Conservation (phyloP, 2,329 filamentous ascomycete genomes). For the Sclerotinia sclerotiorum region DNA sequence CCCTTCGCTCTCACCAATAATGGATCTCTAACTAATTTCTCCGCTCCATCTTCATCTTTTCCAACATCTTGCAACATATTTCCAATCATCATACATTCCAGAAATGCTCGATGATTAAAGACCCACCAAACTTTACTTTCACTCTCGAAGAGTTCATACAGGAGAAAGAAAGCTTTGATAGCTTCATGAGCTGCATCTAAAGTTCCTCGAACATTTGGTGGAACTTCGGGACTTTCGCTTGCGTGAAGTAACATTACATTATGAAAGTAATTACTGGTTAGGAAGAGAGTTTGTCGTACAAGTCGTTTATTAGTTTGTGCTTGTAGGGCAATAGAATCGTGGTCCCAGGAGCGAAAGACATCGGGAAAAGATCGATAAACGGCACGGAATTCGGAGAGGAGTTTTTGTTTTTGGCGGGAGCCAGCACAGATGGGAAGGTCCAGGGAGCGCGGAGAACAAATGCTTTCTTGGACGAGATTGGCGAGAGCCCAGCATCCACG, state of each 20-base stretch:
- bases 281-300: conserved; percentile 72
- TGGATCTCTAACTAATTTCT: conserved; percentile 52
- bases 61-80: conserved; percentile 55
- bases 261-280: conserved; percentile 81
- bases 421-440: conserved; percentile 70
- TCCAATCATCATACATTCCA: conserved; percentile 71
- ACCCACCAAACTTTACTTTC: conserved; percentile 84
- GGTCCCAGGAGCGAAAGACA: conserved; percentile 67
- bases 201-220: conserved; percentile 65
- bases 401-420: conserved; percentile 65
- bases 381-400: conserved; percentile 67
- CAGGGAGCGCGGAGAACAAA: conserved; percentile 73
- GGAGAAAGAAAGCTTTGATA: conserved; percentile 70
- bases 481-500: conserved; percentile 73
- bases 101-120: conserved; percentile 76
- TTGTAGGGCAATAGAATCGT: conserved; percentile 55
- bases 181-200: conserved; percentile 76
- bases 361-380: conserved; percentile 73
- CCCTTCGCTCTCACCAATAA: conserved; percentile 58
- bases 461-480: conserved; percentile 73
- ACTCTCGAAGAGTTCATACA: conserved; percentile 65
- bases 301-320: conserved; percentile 62
- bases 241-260: conserved; percentile 78
- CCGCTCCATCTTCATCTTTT: conserved; percentile 48
- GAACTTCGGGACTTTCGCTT: conserved; percentile 62